These are phyloP conservation scores for Aspergillus versicolor DNA, from an alignment of 2,329 filamentous ascomycete species.

Conservation along the genomic window DNA sequence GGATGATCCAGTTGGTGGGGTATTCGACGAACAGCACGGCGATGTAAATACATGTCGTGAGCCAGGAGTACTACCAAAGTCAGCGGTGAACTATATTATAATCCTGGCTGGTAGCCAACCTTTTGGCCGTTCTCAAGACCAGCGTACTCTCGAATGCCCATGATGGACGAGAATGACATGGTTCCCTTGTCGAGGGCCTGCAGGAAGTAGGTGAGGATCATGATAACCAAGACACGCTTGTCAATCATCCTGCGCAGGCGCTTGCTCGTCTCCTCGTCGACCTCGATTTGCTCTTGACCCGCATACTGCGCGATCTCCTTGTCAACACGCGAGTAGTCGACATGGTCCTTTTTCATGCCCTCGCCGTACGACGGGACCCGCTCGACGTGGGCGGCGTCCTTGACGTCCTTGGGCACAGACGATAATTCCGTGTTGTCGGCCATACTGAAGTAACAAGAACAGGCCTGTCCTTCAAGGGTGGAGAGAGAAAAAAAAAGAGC, in stretches of 20 bases:
- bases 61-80: constrained; percentile 61
- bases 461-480: not conserved
- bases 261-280: constrained; percentile 60
- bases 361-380: constrained; percentile 47
- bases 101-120: constrained; percentile 23
- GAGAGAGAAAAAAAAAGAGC: not conserved
- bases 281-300: constrained; percentile 54
- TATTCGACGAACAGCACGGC: constrained; percentile 70
- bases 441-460: not conserved
- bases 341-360: constrained; percentile 50
- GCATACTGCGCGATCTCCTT: constrained; percentile 71
- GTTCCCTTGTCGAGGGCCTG: constrained; percentile 51
- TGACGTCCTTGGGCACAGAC: not conserved
- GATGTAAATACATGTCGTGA: constrained; percentile 73
- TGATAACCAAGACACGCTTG: constrained; percentile 64
- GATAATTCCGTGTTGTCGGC: constrained; percentile 6
- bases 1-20: constrained; percentile 65
- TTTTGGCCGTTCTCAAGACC: constrained; percentile 37
- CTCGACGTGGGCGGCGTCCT: constrained; percentile 49
- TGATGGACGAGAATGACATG: constrained; percentile 43
- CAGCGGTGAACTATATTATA: not conserved
- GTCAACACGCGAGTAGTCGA: constrained; percentile 63
- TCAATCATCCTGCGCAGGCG: constrained; percentile 67
- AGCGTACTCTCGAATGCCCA: constrained; percentile 48
- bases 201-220: constrained; percentile 73